Conservation (phyloP, 805 yeast genomes). For the Suhomyces sp. region DNA sequence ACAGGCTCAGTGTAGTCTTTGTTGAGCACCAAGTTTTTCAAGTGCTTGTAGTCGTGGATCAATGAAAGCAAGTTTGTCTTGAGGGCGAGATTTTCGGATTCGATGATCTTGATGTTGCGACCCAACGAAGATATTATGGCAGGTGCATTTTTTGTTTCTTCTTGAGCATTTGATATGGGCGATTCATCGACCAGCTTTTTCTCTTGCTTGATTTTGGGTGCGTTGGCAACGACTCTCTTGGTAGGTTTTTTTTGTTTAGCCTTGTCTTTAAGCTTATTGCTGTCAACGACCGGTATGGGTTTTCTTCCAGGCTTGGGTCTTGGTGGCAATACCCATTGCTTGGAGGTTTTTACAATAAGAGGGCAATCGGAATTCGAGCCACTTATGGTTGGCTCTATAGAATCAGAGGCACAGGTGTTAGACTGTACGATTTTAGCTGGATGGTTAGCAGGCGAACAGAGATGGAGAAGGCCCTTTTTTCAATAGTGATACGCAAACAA, state of each 20-base stretch:
- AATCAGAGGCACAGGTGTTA: conserved; percentile 1
- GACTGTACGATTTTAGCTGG: conserved; percentile 7
- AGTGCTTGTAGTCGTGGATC: conserved; percentile 39
- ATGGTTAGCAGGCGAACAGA: not conserved
- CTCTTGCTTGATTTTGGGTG: not conserved
- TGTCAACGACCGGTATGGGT: conserved; percentile 25
- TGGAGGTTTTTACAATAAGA: conserved; percentile 51
- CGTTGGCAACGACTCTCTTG: not conserved
- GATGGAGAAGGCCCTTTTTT: not conserved
- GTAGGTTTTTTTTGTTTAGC: conserved; percentile 4
- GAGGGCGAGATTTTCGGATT: conserved; percentile 33
- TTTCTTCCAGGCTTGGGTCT: conserved; percentile 74
- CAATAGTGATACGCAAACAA: not conserved
- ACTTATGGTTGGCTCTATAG: not conserved
- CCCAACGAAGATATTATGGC: conserved; percentile 4
- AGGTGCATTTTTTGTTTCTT: not conserved
- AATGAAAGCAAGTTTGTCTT: conserved; percentile 33
- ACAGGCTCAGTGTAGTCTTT: not conserved
- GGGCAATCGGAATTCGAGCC: conserved; percentile 5
- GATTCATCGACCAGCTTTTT: not conserved
- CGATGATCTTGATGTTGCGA: conserved; percentile 17
- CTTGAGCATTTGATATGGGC: not conserved
- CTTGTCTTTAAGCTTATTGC: conserved; percentile 5
- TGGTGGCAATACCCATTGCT: conserved; percentile 83
- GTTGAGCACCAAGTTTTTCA: conserved; percentile 29